Conservation (phyloP, 2,329 filamentous ascomycete species). For the Penicillium corylophilum region DNA sequence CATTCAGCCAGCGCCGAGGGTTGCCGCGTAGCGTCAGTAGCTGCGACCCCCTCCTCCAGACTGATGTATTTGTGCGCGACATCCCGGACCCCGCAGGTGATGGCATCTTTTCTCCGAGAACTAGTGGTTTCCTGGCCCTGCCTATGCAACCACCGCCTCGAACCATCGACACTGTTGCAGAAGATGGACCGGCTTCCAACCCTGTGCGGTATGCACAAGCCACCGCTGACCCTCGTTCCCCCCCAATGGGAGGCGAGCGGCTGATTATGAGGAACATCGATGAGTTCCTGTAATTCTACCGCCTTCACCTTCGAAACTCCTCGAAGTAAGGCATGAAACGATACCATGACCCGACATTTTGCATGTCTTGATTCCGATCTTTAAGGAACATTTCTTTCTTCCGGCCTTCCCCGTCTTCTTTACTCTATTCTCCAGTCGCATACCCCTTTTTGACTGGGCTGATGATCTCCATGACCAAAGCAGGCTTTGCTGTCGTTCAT, state of each 20-base stretch:
- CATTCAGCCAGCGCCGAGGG: constrained; percentile 14
- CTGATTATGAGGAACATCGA: constrained; percentile 48
- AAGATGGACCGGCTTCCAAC: constrained; percentile 4
- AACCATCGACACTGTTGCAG: constrained; percentile 34
- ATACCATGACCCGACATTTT: constrained; percentile 30
- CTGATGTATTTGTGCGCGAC: constrained; percentile 41
- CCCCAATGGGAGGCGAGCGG: constrained; percentile 38
- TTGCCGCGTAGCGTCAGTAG: constrained; percentile 25
- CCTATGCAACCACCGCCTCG: constrained; percentile 36
- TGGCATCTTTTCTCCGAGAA: constrained; percentile 45
- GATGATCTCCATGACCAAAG: constrained; percentile 43
- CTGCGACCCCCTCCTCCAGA: constrained; percentile 31
- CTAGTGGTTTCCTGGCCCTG: constrained; percentile 43
- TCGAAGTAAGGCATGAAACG: constrained; percentile 23
- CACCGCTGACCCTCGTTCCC: constrained; percentile 41
- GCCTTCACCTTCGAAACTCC: constrained; percentile 5
- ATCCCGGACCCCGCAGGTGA: constrained; percentile 35
- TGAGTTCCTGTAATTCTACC: constrained; percentile 41
- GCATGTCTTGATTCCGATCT: constrained; percentile 19
- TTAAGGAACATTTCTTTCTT: constrained; percentile 13
- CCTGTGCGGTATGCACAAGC: constrained; percentile 21
- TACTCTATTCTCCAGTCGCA: constrained; percentile 14
- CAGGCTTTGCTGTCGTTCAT: constrained; percentile 41
- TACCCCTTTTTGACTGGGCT: constrained; percentile 21
- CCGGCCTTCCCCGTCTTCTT: constrained; percentile 9